Evolutionary conservation across 2,329 filamentous ascomycete species (phyloP).

Genomic region (Sclerotinia glacialis): DNA sequence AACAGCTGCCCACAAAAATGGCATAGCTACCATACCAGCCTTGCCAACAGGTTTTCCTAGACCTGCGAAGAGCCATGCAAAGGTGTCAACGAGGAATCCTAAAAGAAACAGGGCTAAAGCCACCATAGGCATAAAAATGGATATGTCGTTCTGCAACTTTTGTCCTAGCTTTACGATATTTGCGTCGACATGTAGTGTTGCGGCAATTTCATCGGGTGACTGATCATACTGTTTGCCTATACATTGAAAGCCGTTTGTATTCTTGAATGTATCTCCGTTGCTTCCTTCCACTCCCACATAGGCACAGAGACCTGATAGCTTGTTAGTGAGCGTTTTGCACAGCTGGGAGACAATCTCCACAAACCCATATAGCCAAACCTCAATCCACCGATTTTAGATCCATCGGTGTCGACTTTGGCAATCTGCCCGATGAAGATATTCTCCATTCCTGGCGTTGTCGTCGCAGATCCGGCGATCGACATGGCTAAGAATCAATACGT

Average conservation of each 20-base stretch:
- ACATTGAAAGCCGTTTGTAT: conserved; percentile 18
- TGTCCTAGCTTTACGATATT: conserved; percentile 12
- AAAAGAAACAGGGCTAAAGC: not conserved
- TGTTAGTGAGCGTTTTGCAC: not conserved
- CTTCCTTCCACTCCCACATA: conserved; percentile 16
- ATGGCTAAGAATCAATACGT: conserved; percentile 7
- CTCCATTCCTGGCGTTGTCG: conserved; percentile 15
- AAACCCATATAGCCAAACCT: conserved; percentile 17
- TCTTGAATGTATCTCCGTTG: conserved; percentile 18
- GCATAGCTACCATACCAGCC: conserved; percentile 5
- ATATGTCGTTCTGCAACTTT: conserved; percentile 17
- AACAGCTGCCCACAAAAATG: conserved; percentile 13
- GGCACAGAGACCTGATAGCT: conserved; percentile 15
- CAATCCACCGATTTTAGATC: conserved; percentile 1
- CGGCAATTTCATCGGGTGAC: conserved; percentile 3
- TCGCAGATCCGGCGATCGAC: conserved; percentile 17
- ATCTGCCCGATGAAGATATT: conserved; percentile 16
- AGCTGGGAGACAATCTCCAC: not conserved
- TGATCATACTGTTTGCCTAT: conserved; percentile 17
- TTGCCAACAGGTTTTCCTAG: conserved; percentile 3
- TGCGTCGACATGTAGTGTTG: conserved; percentile 10
- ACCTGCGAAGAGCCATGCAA: conserved; percentile 18
- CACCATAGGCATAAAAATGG: conserved; percentile 11
- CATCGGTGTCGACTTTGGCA: not conserved
- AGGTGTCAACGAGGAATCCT: conserved; percentile 13